Percentiles rank a stretch among this genome's conserved stretches.
These are phyloP conservation scores for Alternaria ethzedia DNA, from an alignment of 2,329 filamentous ascomycete species.

Conservation along the genomic window DNA sequence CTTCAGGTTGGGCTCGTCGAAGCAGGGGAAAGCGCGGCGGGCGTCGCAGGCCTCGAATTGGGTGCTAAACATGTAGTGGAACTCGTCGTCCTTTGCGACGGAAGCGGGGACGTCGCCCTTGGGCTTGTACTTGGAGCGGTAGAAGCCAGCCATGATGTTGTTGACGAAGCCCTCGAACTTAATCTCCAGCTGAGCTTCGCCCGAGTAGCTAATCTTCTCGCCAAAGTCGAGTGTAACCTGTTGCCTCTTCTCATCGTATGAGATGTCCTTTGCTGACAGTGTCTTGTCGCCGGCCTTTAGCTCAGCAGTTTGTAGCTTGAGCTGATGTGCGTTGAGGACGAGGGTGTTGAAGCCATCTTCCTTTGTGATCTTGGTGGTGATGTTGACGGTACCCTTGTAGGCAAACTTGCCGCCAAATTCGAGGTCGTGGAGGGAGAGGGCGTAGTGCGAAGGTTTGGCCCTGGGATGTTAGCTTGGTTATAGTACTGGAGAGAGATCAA, in stretches of 20 bases:
- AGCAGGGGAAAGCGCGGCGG: conserved; percentile 93
- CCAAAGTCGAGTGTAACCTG: conserved; percentile 80
- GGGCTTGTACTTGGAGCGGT: conserved; percentile 92
- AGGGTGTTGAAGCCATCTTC: conserved; percentile 71
- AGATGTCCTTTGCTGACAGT: conserved; percentile 69
- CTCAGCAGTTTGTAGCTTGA: conserved; percentile 75
- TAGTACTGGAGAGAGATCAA: neutral
- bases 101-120: conserved; percentile 72
- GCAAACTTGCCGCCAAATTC: conserved; percentile 75
- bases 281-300: conserved; percentile 64
- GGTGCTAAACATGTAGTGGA: conserved; percentile 80
- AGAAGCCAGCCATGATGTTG: conserved; percentile 88
- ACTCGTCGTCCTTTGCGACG: conserved; percentile 73
- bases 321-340: conserved; percentile 82
- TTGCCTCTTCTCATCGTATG: conserved; percentile 84
- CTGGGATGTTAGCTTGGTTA: conserved; percentile 41
- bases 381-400: conserved; percentile 85
- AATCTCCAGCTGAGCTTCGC: conserved; percentile 71
- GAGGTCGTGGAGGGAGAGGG: conserved; percentile 79
- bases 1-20: conserved; percentile 97
- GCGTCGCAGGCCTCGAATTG: conserved; percentile 98
- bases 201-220: conserved; percentile 70
- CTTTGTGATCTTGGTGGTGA: conserved; percentile 75
- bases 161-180: conserved; percentile 84
- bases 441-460: conserved; percentile 86